phyloP scores from a whole-genome alignment of 148 eudicot genomes.

The Suaeda aralocaspica region DNA sequence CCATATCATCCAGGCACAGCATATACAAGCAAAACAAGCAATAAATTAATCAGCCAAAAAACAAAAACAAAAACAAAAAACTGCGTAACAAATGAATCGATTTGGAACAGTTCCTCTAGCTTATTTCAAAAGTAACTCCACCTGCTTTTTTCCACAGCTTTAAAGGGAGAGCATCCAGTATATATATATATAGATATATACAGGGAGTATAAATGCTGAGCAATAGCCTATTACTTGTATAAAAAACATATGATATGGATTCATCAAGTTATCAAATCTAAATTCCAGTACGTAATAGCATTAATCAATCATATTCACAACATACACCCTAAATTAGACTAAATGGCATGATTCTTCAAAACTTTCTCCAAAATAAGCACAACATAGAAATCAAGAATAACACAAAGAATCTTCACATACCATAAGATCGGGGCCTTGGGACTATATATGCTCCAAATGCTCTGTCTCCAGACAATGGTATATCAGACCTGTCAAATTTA shows the following conservation, averaged over 20 bases:
- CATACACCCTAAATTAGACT: background rate
- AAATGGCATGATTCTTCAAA: background rate
- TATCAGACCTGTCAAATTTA: slow-evolving; percentile 75
- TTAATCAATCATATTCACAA: background rate
- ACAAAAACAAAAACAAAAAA: background rate
- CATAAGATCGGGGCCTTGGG: slow-evolving; percentile 61
- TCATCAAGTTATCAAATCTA: background rate
- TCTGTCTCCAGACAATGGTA: slow-evolving; percentile 50
- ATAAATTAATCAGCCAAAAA: background rate
- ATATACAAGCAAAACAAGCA: background rate
- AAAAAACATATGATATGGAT: background rate
- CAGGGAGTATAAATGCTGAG: too few species aligned
- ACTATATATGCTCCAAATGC: slow-evolving; percentile 74
- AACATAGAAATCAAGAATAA: background rate
- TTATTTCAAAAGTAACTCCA: background rate
- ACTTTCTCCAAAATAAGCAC: background rate
- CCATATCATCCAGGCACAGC: background rate
- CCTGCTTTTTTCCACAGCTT: background rate
- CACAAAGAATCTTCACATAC: slow-evolving; percentile 31
- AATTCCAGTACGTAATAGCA: background rate
- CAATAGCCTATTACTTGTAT: background rate
- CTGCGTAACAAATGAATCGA: background rate
- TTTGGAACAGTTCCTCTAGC: background rate
- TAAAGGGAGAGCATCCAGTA: background rate
- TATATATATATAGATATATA: background rate